Evolutionary conservation across 257 asterid genomes (phyloP), one percentile per base, ranked within the genome.

Genomic region (Solanum gracilifrons): DNA sequence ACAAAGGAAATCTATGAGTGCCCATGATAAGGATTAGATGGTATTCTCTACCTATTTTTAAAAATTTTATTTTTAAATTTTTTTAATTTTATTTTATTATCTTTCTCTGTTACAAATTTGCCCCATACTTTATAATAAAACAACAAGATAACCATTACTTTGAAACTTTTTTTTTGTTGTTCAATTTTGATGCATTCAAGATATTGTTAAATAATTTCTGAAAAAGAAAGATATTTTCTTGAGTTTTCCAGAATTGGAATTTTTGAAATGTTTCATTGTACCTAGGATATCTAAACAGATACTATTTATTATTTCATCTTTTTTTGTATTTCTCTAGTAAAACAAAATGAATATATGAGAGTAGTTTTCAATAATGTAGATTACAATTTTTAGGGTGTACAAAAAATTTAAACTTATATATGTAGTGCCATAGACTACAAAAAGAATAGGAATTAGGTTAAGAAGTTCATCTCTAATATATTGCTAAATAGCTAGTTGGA

Each of bases 21-120:
- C 89, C 92, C 90, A 90, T 88, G 85, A 92, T 79, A 84, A 87
- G 87, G 87, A 77, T 88, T 87, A 62, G 87, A 72, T 87, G 85
- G 72, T 36, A 43, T 27, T 29, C 35, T 18, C 76, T 33, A 74
- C 29, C 29, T 27, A 11, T 79, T 79, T 79, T 79, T 79, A 1
- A 8, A 18, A 18, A 1, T 35, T 35, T 73, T 9, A 7, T 16
- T 32, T 32, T 10, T 3, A 7, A 21, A 8, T 9, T 7, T 18
- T 3, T 20, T 7, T 1, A 37, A 37, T 8, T 60, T 60, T 60
- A n/a, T 36, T 74, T 74, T 12, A 29, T 36, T 31, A 2, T 4
- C 20, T 46, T 5, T 82, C 7, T 48, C 20, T 48, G 69, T 75
- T 55, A 66, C 87, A 37, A 36, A 51, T 18, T 35, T 66, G 13